A percentile compares a stretch with the other conserved stretches of the same genome.
Conservation (phyloP, 2,329 filamentous ascomycete genomes). For the Aspergillus bombycis region DNA sequence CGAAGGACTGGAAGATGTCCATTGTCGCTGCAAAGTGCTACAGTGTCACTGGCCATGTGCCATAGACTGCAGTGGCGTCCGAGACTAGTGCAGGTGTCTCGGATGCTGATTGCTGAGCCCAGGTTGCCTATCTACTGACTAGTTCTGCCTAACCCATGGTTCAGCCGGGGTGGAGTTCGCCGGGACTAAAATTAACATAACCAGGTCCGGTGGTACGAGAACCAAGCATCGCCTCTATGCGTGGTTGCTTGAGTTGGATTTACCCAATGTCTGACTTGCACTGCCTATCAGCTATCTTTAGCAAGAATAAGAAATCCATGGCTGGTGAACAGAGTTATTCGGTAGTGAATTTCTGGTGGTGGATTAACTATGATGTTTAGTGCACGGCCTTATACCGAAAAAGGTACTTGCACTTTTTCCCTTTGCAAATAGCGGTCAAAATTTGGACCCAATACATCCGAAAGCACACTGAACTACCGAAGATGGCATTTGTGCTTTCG, state of each 20-base stretch:
- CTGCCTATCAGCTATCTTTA: background rate
- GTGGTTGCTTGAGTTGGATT: background rate
- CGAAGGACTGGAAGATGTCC: background rate
- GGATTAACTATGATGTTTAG: background rate
- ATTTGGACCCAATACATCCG: background rate
- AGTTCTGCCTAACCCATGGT: slow-evolving; percentile 7
- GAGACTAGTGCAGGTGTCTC: slow-evolving; percentile 13
- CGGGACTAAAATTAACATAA: slow-evolving; percentile 6
- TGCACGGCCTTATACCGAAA: background rate
- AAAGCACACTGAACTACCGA: background rate
- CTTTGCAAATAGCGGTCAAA: slow-evolving; percentile 5
- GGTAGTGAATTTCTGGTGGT: background rate
- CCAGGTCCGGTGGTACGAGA: slow-evolving; percentile 2
- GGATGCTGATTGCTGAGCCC: slow-evolving; percentile 9
- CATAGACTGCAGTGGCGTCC: slow-evolving; percentile 10
- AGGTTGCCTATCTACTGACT: slow-evolving; percentile 1
- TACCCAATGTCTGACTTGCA: background rate
- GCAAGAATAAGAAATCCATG: background rate
- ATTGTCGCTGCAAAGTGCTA: background rate
- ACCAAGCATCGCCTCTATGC: background rate
- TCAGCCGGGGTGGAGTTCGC: background rate
- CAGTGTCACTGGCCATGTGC: slow-evolving; percentile 10
- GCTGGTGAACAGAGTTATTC: no score
- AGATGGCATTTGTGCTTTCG: background rate
- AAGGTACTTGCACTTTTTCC: background rate